Evolutionary conservation across 768 basidiomycete species (phyloP), one percentile per base, ranked within the genome.

Genomic region (Russula olivacea): DNA sequence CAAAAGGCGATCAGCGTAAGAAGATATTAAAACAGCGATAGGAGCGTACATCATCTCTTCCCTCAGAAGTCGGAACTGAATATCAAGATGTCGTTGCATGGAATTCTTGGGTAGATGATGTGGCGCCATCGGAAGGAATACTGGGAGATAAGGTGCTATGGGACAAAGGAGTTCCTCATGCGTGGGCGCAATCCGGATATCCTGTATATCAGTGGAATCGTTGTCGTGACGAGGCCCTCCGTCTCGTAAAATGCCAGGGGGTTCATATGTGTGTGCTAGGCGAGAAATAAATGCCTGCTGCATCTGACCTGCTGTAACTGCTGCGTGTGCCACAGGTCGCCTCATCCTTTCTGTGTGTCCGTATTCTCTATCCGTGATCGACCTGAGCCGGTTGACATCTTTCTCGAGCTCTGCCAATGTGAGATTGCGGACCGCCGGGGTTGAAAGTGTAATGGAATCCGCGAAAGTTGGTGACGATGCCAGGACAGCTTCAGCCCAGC

Each of bases 101-200:
- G 82, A 83, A 17, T 78, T 78, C 3, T 72, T 64, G 0, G 81
- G 81, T 14, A 79, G 78, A 59, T 80, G 86, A 68, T 89, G 88
- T 0, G 87, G 88, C 0, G 86, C 88, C 2, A 74, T 77, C 23
- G 75, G 78, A 1, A 86, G 70, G 66, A 81, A 85, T 0, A 79
- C 82, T 0, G 90, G 90, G 0, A 91, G 72, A 69, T 81, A 89
- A 0, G 87, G 83, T 3, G 74, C 69, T 12, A 74, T 25, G 0
- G 70, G 72, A 23, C 74, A 82, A 50, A 81, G 70, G 9, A 92
- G 77, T 68, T 92, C 90, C 6, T 78, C 72, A 48, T 87, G 79
- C 0, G 90, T 91, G 0, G 90, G 90, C 0, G 84, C 82, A 53
- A 89, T 79, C n/a, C 82, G 76, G 49, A 91, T 87, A 2, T 82